Conservation (phyloP, 306 rosid genomes). For the Sicyos edulis region DNA sequence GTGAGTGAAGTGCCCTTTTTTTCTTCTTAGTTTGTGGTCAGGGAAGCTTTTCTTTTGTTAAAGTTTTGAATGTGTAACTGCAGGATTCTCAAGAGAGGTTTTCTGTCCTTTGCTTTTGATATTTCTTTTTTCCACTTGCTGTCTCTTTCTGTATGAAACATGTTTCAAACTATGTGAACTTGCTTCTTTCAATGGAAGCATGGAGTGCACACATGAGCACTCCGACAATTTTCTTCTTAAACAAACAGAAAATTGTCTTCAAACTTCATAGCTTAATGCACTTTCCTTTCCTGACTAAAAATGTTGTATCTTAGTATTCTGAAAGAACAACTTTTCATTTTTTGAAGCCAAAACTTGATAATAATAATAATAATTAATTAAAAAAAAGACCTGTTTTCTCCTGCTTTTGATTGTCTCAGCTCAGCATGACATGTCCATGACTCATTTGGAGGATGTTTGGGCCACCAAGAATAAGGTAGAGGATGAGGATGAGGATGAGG, state of each 20-base stretch:
- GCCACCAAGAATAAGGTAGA: too few species aligned
- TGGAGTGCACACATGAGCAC: constrained; percentile 19
- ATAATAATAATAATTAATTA: too few species aligned
- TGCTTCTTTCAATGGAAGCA: constrained; percentile 63
- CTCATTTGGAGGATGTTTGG: too few species aligned
- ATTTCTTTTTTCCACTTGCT: constrained; percentile 35
- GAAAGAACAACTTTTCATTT: neutral
- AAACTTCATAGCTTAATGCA: too few species aligned
- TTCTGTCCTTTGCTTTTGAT: constrained; percentile 41
- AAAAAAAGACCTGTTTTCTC: too few species aligned
- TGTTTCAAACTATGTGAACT: constrained; percentile 63
- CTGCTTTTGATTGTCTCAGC: neutral
- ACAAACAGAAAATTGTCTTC: neutral
- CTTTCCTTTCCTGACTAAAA: neutral
- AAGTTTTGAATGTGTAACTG: constrained; percentile 30
- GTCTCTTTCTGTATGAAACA: constrained; percentile 50
- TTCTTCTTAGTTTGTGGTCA: constrained; percentile 44
- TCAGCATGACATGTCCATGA: neutral
- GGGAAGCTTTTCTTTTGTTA: constrained; percentile 42
- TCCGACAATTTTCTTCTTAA: constrained; percentile 12
- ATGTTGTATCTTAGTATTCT: neutral
- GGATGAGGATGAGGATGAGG: too few species aligned
- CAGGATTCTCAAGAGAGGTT: constrained; percentile 49
- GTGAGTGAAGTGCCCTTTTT: constrained; percentile 34
- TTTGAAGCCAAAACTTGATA: too few species aligned